A percentile compares a stretch with the other conserved stretches of the same genome.
These are phyloP conservation scores for Lepraria neglecta DNA, from an alignment of 495 filamentous ascomycete genomes.

Conservation along the genomic window DNA sequence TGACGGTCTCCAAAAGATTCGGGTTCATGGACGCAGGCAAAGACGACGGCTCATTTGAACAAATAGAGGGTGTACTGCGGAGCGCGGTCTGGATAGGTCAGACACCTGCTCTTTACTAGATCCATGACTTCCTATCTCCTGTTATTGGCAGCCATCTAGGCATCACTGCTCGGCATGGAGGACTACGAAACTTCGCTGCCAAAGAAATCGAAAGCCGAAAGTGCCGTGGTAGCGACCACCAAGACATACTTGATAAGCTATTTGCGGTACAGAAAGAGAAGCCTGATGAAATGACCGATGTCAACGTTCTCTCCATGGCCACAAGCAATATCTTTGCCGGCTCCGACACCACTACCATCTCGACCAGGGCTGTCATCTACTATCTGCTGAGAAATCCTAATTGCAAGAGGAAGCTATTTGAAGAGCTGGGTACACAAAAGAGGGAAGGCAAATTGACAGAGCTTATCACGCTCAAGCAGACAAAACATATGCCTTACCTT, in stretches of 20 bases:
- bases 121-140: slow-evolving; percentile 25
- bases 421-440: slow-evolving; percentile 48
- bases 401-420: slow-evolving; percentile 39
- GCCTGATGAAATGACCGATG: slow-evolving; percentile 60
- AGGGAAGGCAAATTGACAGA: slow-evolving; percentile 41
- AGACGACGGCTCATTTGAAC: slow-evolving; percentile 40
- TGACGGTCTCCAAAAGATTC: slow-evolving; percentile 49
- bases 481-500: slow-evolving; percentile 54
- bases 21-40: slow-evolving; percentile 49
- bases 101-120: slow-evolving; percentile 31
- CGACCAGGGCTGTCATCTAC: slow-evolving; percentile 56
- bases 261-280: slow-evolving; percentile 41
- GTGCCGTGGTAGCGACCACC: slow-evolving; percentile 25
- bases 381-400: slow-evolving; percentile 51
- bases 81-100: slow-evolving; percentile 33
- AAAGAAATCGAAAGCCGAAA: slow-evolving; percentile 22
- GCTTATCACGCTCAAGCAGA: slow-evolving; percentile 49
- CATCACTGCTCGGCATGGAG: slow-evolving; percentile 30
- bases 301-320: slow-evolving; percentile 58
- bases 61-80: slow-evolving; percentile 26
- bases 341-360: slow-evolving; percentile 50
- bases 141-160: slow-evolving; percentile 30
- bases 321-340: slow-evolving; percentile 59
- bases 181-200: slow-evolving; percentile 30
- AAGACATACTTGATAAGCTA: slow-evolving; percentile 44